These are phyloP conservation scores for Botryotinia narcissicola DNA, from an alignment of 2,329 filamentous ascomycete species.

Conservation along the genomic window DNA sequence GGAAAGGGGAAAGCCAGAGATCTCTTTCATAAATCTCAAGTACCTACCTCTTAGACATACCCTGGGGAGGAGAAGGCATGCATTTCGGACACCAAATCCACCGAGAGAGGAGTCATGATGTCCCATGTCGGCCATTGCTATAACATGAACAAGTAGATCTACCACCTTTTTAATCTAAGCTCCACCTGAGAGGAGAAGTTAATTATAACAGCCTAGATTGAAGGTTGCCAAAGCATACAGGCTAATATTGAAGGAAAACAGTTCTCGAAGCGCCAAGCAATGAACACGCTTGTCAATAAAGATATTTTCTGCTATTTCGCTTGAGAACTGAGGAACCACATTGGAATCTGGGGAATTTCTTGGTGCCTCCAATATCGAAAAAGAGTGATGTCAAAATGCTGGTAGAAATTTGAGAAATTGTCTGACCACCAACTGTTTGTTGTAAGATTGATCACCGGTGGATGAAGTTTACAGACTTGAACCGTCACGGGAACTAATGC, in stretches of 20 bases:
- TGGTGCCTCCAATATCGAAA: neutral
- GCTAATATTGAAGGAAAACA: neutral
- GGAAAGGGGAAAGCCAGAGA: neutral
- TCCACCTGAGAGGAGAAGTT: neutral
- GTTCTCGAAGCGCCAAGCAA: neutral
- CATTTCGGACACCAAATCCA: slow-evolving; percentile 5
- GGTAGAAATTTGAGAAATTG: neutral
- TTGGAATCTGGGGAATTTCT: neutral
- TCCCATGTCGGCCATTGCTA: neutral
- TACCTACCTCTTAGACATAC: neutral
- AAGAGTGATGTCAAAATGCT: neutral
- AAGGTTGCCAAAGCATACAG: neutral
- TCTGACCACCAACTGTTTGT: neutral
- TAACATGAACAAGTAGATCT: neutral
- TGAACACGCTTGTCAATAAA: neutral
- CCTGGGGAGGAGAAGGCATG: neutral
- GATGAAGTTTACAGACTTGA: neutral
- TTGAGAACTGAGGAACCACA: neutral
- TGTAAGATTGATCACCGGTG: neutral
- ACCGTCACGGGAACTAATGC: neutral
- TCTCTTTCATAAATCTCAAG: neutral
- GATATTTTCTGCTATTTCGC: neutral
- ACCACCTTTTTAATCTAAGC: neutral
- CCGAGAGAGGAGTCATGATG: slow-evolving; percentile 5
- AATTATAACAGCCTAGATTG: neutral